phyloP scores from a whole-genome alignment of 2,329 filamentous ascomycete genomes.

The Simplicillium aogashimaense region DNA sequence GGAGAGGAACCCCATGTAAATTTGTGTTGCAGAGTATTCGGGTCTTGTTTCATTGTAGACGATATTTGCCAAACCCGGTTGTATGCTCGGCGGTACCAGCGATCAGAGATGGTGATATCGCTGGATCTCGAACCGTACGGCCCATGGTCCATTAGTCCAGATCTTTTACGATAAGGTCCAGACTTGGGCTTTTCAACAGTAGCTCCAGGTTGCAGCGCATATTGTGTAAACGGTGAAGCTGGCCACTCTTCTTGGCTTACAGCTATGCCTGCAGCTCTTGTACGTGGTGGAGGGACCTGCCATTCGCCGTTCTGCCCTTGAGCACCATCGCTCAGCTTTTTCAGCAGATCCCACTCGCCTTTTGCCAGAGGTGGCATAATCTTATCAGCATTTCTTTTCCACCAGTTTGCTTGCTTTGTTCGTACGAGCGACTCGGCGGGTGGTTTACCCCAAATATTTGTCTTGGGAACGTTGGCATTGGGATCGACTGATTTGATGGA shows the following conservation, averaged over 20 bases:
- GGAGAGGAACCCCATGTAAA: slow-evolving; percentile 36
- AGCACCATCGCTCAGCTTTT: slow-evolving; percentile 31
- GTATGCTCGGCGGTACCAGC: slow-evolving; percentile 39
- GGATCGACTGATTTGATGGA: slow-evolving; percentile 22
- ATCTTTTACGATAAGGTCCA: slow-evolving; percentile 18
- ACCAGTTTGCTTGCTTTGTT: slow-evolving; percentile 37
- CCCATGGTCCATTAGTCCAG: slow-evolving; percentile 23
- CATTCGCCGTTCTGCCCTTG: slow-evolving; percentile 23
- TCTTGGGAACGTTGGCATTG: slow-evolving; percentile 22
- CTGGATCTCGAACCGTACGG: slow-evolving; percentile 24
- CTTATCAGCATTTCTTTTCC: slow-evolving; percentile 31
- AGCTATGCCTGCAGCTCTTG: background rate
- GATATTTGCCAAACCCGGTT: slow-evolving; percentile 32
- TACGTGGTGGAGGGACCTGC: slow-evolving; percentile 18
- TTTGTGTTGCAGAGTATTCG: slow-evolving; percentile 18
- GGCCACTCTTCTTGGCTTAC: background rate
- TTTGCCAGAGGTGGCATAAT: slow-evolving; percentile 43
- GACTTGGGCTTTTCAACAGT: slow-evolving; percentile 1
- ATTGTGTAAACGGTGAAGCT: background rate
- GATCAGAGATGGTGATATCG: slow-evolving; percentile 21
- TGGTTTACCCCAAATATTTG: slow-evolving; percentile 40
- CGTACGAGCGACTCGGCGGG: slow-evolving; percentile 25
- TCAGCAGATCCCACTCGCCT: slow-evolving; percentile 46
- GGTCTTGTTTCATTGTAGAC: slow-evolving; percentile 27
- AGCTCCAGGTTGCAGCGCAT: background rate